These are phyloP conservation scores for Monosporascus ibericus DNA, from an alignment of 2,329 filamentous ascomycete species.

Conservation along the genomic window DNA sequence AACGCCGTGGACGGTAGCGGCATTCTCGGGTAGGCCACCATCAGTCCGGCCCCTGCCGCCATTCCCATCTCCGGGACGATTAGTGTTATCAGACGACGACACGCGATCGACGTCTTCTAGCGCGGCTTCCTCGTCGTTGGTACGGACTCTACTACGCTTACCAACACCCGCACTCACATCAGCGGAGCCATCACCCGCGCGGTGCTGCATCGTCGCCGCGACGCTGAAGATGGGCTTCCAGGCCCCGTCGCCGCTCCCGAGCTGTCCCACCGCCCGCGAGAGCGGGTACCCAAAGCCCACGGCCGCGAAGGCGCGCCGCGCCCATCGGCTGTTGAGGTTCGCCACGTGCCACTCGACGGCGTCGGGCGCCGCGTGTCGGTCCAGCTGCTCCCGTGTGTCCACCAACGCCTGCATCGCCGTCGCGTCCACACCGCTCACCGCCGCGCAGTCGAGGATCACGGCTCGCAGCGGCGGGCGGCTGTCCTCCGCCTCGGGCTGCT, in stretches of 20 bases:
- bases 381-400: constrained; percentile 48
- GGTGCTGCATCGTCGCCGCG: constrained; percentile 8
- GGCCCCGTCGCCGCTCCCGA: constrained; percentile 5
- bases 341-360: constrained; percentile 46
- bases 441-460: constrained; percentile 50
- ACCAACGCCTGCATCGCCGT: constrained; percentile 49
- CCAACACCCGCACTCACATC: too few relatives aligned
- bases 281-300: constrained; percentile 44
- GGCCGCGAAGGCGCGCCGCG: constrained; percentile 46
- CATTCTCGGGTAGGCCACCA: constrained; percentile 20
- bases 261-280: constrained; percentile 3
- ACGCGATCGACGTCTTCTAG: background rate
- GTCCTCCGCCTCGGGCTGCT: constrained; percentile 15
- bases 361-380: constrained; percentile 41
- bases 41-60: constrained; percentile 20
- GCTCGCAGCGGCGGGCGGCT: constrained; percentile 37
- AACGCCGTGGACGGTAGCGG: constrained; percentile 36
- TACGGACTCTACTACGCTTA: background rate
- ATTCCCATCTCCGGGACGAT: background rate
- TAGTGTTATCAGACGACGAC: constrained; percentile 5
- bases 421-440: constrained; percentile 50
- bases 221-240: constrained; percentile 20
- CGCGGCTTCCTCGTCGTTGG: constrained; percentile 1
- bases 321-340: constrained; percentile 48
- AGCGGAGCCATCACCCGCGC: too few relatives aligned